phyloP scores from a whole-genome alignment of 345 rosid genomes.

The Gossypium mustelinum region DNA sequence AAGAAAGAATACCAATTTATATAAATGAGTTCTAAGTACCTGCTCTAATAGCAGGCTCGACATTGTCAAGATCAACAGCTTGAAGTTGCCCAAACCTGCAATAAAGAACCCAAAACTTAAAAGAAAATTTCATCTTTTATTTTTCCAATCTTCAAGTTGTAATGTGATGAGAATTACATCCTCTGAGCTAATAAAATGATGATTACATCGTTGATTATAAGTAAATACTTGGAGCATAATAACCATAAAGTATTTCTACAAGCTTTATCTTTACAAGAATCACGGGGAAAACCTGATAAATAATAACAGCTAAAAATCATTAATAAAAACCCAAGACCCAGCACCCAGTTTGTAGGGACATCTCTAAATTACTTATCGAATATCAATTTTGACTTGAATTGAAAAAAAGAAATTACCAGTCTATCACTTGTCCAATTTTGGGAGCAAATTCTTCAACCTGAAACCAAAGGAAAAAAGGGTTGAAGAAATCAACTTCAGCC shows the following conservation, averaged over 20 bases:
- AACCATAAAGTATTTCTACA: not conserved
- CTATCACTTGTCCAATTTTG: constrained; percentile 47
- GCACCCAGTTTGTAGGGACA: not conserved
- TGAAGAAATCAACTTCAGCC: not conserved
- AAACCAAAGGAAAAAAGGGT: not conserved
- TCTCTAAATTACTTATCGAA: not conserved
- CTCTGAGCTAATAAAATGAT: too few relatives aligned
- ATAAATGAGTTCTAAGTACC: constrained; percentile 34
- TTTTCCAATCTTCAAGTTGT: constrained; percentile 11
- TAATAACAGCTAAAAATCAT: not conserved
- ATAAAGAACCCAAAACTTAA: constrained; percentile 7
- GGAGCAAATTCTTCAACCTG: constrained; percentile 13
- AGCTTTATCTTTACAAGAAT: not conserved
- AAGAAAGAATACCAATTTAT: not conserved
- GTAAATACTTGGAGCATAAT: not conserved
- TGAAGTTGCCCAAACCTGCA: constrained; percentile 95
- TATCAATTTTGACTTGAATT: not conserved
- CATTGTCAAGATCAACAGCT: constrained; percentile 64
- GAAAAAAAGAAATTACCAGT: constrained; percentile 38
- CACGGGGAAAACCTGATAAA: not conserved
- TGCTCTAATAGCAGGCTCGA: constrained; percentile 81
- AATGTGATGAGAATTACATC: not conserved
- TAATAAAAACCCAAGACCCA: not conserved
- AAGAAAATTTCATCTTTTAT: not conserved
- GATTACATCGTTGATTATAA: not conserved